Conservation (phyloP, 1,139 yeast species). For the Saccharomyces hybrid region DNA sequence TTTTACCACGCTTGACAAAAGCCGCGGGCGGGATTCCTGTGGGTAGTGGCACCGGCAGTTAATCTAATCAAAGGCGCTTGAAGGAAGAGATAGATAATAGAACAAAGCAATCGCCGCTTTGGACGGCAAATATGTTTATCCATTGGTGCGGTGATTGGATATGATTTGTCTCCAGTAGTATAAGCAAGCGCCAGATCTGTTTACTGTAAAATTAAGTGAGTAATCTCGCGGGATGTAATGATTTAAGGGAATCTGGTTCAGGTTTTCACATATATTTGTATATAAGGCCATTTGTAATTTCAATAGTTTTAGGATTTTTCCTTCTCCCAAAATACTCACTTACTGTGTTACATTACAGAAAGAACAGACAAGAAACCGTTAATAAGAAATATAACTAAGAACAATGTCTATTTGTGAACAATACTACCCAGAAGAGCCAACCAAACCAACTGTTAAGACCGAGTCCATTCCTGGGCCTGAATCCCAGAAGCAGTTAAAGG, state of each 20-base stretch:
- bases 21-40: slow-evolving; percentile 1
- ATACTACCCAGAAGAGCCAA: slow-evolving; percentile 56
- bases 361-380: neutral
- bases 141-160: neutral
- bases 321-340: neutral
- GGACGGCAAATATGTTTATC: neutral
- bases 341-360: neutral
- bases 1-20: neutral
- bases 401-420: slow-evolving; percentile 41
- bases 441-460: slow-evolving; percentile 42
- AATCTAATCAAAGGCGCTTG: neutral
- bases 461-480: slow-evolving; percentile 55
- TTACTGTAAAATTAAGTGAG: neutral
- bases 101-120: neutral
- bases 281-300: neutral
- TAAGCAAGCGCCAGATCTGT: neutral
- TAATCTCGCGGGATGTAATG: slow-evolving; percentile 1
- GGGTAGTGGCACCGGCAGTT: neutral
- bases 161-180: neutral
- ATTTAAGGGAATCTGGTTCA: neutral
- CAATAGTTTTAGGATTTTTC: neutral
- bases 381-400: neutral
- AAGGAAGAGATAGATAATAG: neutral
- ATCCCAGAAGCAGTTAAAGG: slow-evolving; percentile 40
- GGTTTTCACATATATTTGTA: neutral